Base-by-base conservation (phyloP, 2,329 filamentous ascomycete genomes). In the Microdochium trichocladiopsis region DNA sequence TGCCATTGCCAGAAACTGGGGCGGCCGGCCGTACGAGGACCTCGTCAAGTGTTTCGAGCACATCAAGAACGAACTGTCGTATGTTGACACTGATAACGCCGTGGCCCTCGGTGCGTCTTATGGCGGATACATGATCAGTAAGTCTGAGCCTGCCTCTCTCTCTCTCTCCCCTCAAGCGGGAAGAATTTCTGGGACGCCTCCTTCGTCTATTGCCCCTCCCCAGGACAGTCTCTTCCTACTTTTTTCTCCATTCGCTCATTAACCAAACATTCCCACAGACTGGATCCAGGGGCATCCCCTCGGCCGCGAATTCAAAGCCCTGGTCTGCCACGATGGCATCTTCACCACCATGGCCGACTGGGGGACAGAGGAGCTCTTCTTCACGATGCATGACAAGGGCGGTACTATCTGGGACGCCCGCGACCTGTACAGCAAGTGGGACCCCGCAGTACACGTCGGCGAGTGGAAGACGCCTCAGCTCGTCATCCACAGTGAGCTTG, bases 201-300 rank as follows among this genome's bases (percentile, higher is more conserved):
- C 12, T 12, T 22, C 33, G 23, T 36, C 14, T 10, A n/a, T 14
- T 18, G 24, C n/a, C 24, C 28, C 14, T 49, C 28, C 41, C 33
- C 53, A 48, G 50, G 8, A 33, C 49, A 11, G 31, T 43, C 24
- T 22, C 47, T 47, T 48, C 59, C 60, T 47, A 25, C 51, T 47
- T 2, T 3, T 12, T 57, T 62, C 45, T 70, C 66, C 52, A n/a
- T 57, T 70, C 33, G 56, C 63, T 50, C 70, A 66, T n/a, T n/a
- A n/a, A n/a, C n/a, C n/a, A n/a, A n/a, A n/a, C n/a, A n/a, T n/a
- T n/a, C n/a, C 23, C 59, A 18, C 33, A 78, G 78, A 95, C 66
- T 95, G 92, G 91, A 90, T 96, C 60, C 90, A 96, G 69, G 92
- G 92, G 8, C 87, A 94, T 56, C 78, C 82, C 1, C 78, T 96